These are phyloP conservation scores for Aspergillus alliaceus DNA, from an alignment of 2,329 filamentous ascomycete genomes.

Conservation along the genomic window DNA sequence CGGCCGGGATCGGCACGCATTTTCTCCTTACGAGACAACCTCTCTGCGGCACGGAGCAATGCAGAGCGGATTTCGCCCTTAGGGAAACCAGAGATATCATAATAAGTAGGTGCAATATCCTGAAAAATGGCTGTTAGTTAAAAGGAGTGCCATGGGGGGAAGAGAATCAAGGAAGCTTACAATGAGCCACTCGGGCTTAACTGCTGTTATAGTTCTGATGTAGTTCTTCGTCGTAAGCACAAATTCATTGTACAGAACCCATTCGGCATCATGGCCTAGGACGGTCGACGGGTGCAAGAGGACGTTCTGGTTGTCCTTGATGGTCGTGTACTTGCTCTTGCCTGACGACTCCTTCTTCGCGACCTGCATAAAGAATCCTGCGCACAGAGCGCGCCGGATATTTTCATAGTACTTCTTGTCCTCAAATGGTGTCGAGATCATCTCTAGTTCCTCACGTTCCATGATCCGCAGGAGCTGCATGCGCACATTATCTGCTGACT, in stretches of 20 bases:
- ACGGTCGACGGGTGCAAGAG: constrained; percentile 92
- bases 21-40: constrained; percentile 56
- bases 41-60: constrained; percentile 55
- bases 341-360: constrained; percentile 86
- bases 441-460: constrained; percentile 84
- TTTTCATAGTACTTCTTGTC: constrained; percentile 98
- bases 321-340: constrained; percentile 83
- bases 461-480: constrained; percentile 92
- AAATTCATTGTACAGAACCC: constrained; percentile 98
- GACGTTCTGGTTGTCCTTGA: constrained; percentile 95
- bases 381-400: constrained; percentile 85
- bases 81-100: constrained; percentile 76
- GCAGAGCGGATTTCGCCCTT: constrained; percentile 82
- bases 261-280: constrained; percentile 83
- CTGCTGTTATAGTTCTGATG: constrained; percentile 86
- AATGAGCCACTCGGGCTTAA: constrained; percentile 91
- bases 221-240: constrained; percentile 98
- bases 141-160: neutral
- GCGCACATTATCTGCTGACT: constrained; percentile 92
- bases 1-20: constrained; percentile 41
- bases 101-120: constrained; percentile 94
- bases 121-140: constrained; percentile 45
- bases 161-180: constrained; percentile 54
- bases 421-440: constrained; percentile 85
- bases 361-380: constrained; percentile 99